Evolutionary conservation across 192 early-diverging fungal genomes (phyloP).

Genomic region (Linnemannia schmuckeri): DNA sequence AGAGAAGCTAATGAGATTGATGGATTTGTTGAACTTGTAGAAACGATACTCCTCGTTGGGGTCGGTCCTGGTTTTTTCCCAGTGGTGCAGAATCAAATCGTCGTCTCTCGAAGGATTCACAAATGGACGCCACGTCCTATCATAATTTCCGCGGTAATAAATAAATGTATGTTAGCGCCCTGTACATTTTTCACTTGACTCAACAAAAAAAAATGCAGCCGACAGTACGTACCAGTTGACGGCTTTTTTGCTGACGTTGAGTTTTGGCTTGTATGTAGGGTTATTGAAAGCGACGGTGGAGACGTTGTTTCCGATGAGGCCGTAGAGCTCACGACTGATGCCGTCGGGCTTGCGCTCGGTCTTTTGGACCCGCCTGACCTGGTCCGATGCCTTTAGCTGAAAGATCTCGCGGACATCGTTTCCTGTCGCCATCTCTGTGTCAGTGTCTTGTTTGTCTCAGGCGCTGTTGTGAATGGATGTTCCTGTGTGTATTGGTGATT

Average conservation of each 20-base stretch:
- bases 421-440: conserved; percentile 51
- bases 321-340: conserved; percentile 72
- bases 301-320: conserved; percentile 74
- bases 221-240: conserved; percentile 69
- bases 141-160: background rate
- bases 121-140: conserved; percentile 77
- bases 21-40: conserved; percentile 80
- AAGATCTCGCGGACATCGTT: conserved; percentile 75
- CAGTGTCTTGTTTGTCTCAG: background rate
- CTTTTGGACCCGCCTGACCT: conserved; percentile 38
- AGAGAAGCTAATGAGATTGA: conserved; percentile 79
- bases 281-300: conserved; percentile 75
- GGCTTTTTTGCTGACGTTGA: conserved; percentile 74
- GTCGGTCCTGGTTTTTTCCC: conserved; percentile 82
- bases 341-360: conserved; percentile 68
- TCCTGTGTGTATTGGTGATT: background rate
- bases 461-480: background rate
- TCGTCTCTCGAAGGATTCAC: conserved; percentile 84
- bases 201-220: background rate
- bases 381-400: conserved; percentile 60
- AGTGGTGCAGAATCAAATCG: conserved; percentile 80
- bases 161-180: background rate
- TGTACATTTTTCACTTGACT: background rate
- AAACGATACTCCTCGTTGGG: conserved; percentile 75
- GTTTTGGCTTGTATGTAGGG: conserved; percentile 76